phyloP scores from a whole-genome alignment of 768 basidiomycete species.

The Tremella yokohamensis region DNA sequence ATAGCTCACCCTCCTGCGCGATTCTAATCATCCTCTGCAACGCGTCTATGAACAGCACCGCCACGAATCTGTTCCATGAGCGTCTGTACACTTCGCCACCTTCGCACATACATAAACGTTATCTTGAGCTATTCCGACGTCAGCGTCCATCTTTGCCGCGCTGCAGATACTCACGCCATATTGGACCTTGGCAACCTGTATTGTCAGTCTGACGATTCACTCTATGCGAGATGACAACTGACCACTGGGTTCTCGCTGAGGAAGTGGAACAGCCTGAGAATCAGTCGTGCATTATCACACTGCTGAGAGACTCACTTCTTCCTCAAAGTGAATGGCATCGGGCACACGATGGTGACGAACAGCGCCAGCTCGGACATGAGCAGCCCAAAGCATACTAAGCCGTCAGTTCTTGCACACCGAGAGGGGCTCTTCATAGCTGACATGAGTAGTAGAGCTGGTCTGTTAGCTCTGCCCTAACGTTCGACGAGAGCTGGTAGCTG shows the following conservation, averaged over 20 bases:
- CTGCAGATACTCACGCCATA: constrained; percentile 58
- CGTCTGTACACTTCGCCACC: background rate
- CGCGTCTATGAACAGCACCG: constrained; percentile 82
- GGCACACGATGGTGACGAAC: constrained; percentile 53
- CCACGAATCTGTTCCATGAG: constrained; percentile 61
- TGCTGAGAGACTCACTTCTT: constrained; percentile 44
- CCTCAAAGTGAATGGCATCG: constrained; percentile 70
- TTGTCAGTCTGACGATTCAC: background rate
- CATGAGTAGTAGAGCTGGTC: constrained; percentile 2
- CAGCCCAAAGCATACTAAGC: constrained; percentile 66
- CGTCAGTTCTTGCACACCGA: background rate
- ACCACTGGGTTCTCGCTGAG: constrained; percentile 64
- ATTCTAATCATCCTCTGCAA: constrained; percentile 81
- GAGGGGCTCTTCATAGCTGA: background rate
- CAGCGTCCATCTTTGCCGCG: background rate
- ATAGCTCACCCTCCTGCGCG: constrained; percentile 47
- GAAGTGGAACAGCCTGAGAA: constrained; percentile 46
- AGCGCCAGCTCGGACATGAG: constrained; percentile 60
- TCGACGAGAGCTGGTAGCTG: too few relatives aligned
- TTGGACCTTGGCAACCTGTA: constrained; percentile 73
- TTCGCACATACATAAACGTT: constrained; percentile 73
- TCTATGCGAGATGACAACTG: constrained; percentile 60
- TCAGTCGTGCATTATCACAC: background rate
- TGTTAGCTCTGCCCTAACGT: too few relatives aligned
- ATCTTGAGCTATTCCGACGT: constrained; percentile 63